These are phyloP conservation scores for Debaryomyces fabryi DNA, from an alignment of 1,139 yeast species.

Conservation along the genomic window DNA sequence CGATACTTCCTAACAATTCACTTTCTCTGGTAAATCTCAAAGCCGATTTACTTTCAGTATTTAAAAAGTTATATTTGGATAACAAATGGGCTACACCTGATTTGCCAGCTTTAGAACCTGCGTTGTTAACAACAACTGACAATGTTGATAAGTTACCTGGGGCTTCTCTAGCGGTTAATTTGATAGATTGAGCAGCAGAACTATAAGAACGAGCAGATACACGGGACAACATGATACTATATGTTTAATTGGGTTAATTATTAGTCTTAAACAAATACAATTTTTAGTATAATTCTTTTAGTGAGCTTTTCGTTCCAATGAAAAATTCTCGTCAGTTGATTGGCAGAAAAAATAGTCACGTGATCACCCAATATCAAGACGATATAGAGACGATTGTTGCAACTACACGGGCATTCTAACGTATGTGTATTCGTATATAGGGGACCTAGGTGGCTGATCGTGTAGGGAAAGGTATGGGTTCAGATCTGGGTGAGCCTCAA, in stretches of 20 bases:
- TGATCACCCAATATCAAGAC: constrained; percentile 6
- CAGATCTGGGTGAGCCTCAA: constrained; percentile 47
- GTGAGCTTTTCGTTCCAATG: constrained; percentile 11
- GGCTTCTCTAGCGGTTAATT: constrained; percentile 50
- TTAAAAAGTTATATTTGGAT: constrained; percentile 82
- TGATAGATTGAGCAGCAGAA: constrained; percentile 45
- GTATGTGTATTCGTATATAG: background rate
- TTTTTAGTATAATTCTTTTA: background rate
- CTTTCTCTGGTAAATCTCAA: constrained; percentile 93
- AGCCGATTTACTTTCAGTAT: constrained; percentile 83
- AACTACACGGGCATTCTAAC: background rate
- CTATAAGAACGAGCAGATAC: constrained; percentile 52
- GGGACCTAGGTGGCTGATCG: background rate
- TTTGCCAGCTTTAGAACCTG: constrained; percentile 80
- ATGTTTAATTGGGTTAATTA: constrained; percentile 10
- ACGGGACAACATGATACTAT: constrained; percentile 43
- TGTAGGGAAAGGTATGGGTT: background rate
- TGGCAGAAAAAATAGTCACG: constrained; percentile 19
- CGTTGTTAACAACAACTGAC: constrained; percentile 73
- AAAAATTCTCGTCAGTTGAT: constrained; percentile 22
- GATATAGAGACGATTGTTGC: background rate
- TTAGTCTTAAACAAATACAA: constrained; percentile 3
- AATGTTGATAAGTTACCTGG: constrained; percentile 66
- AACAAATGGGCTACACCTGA: constrained; percentile 88
- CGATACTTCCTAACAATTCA: constrained; percentile 88